These are phyloP conservation scores for Citrus medica DNA, from an alignment of 345 rosid species.

Conservation along the genomic window DNA sequence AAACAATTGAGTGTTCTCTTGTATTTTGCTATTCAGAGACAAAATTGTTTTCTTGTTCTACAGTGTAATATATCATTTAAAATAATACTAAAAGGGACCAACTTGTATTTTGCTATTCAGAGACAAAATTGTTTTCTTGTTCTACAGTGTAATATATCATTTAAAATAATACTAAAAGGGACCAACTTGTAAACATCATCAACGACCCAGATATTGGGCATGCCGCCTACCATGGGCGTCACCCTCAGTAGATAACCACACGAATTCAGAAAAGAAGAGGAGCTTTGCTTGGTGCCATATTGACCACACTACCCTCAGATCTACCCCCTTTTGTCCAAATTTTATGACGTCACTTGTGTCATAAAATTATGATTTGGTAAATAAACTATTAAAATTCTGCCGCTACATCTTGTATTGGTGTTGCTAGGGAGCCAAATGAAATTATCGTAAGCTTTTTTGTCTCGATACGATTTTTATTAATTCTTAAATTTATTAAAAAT, in stretches of 20 bases:
- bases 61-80: neutral
- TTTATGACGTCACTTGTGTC: neutral
- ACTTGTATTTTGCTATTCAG: neutral
- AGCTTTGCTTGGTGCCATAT: neutral
- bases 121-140: too few species aligned
- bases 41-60: too few species aligned
- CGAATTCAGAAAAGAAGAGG: neutral
- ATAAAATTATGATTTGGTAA: neutral
- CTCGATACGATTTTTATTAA: too few species aligned
- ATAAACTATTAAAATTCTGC: neutral
- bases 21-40: too few species aligned
- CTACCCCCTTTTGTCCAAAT: neutral
- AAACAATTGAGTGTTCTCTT: too few species aligned
- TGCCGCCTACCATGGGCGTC: neutral
- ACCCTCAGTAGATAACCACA: neutral
- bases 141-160: rapidly evolving
- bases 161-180: too few species aligned
- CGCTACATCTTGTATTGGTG: neutral
- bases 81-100: neutral
- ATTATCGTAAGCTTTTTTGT: too few species aligned
- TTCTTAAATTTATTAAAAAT: too few species aligned
- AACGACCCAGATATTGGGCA: neutral
- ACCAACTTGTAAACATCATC: neutral
- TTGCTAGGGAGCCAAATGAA: neutral
- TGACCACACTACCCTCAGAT: neutral